These are phyloP conservation scores for Austroboletus olivaceoglutinosus DNA, from an alignment of 1,284 basidiomycete genomes.

Conservation along the genomic window DNA sequence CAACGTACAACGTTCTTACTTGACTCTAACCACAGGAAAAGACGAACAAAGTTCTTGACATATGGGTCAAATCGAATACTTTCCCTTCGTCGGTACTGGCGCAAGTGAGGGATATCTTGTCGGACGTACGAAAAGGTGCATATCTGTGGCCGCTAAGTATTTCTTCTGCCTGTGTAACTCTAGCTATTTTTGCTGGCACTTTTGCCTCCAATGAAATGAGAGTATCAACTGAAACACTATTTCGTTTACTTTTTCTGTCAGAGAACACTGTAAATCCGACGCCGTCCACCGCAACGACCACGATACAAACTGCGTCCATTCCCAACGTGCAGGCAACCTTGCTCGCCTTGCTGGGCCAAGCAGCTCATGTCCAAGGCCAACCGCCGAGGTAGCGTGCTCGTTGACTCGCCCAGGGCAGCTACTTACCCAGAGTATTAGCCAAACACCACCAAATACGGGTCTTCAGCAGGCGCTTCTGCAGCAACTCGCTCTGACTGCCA, in stretches of 20 bases:
- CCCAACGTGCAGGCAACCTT: conserved; percentile 53
- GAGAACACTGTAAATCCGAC: conserved; percentile 51
- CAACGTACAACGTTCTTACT: conserved; percentile 37
- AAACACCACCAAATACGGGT: conserved; percentile 58
- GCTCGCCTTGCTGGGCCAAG: conserved; percentile 65
- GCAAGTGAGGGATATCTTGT: conserved; percentile 63
- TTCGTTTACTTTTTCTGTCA: conserved; percentile 59
- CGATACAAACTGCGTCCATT: conserved; percentile 27
- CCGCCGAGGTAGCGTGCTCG: conserved; percentile 32
- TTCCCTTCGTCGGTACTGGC: conserved; percentile 73
- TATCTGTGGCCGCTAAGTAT: conserved; percentile 84
- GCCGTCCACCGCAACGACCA: conserved; percentile 31
- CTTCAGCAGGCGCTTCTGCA: conserved; percentile 64
- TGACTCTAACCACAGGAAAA: conserved; percentile 71
- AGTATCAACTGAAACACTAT: conserved; percentile 64
- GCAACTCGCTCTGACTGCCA: conserved; percentile 64
- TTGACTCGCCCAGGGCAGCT: background rate
- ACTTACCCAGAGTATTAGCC: conserved; percentile 39
- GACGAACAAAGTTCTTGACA: conserved; percentile 90
- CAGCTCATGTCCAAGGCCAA: conserved; percentile 38
- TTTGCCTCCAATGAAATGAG: conserved; percentile 48
- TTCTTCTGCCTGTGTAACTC: conserved; percentile 61
- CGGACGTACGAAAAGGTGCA: conserved; percentile 75
- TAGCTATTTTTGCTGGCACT: conserved; percentile 46
- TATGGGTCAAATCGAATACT: conserved; percentile 86